Base-by-base conservation (phyloP, 116 monocot species). In the Phalaenopsis hybrid region DNA sequence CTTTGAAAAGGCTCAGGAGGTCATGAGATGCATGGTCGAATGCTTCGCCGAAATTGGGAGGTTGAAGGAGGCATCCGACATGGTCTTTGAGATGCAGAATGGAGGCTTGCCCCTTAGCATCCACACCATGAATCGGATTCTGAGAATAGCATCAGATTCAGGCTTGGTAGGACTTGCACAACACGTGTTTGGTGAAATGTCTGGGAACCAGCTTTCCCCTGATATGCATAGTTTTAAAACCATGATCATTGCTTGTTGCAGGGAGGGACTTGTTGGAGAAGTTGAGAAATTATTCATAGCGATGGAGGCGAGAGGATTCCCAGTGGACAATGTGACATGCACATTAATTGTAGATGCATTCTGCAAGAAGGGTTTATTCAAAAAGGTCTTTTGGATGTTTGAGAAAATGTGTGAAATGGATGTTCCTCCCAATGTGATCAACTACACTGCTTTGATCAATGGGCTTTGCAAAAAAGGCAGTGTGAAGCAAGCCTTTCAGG, bases 401-500 rank as follows among this genome's bases (percentile, higher is more conserved):
- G 77, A 84, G 77, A 89, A 63, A 81, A 99, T 99, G 95, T 45
- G 12, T 4, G 85, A 88, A 67, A 85, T 82, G 79, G 93, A 88
- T 63, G 80, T 82, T 31, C 45, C 84, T 61, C 98, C 95, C 48
- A 99, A 99, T 87, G 88, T 99, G 70, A 90, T 99, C 44, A 93
- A 99, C 73, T 99, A 99, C 79, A 95, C 95, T 52, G 89, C 93
- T 69, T 83, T 95, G 74, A 93, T 99, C 28, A 87, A 92, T 75
- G 88, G 89, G 41, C 79, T 99, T 57, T 93, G 91, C 82, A 99
- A 93, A 79, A 93, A 81, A 59, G 93, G 95, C 10, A 92, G 88
- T 59, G 89, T 99, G 77, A 99, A 95, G 86, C 98, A 92, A 76
- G 98, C 93, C 44, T 99, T 99, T 79, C 93, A 95, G 44, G 81